Conservation (phyloP, 108 stramenopile genomes). For the Fragilariopsis cylindrus region DNA sequence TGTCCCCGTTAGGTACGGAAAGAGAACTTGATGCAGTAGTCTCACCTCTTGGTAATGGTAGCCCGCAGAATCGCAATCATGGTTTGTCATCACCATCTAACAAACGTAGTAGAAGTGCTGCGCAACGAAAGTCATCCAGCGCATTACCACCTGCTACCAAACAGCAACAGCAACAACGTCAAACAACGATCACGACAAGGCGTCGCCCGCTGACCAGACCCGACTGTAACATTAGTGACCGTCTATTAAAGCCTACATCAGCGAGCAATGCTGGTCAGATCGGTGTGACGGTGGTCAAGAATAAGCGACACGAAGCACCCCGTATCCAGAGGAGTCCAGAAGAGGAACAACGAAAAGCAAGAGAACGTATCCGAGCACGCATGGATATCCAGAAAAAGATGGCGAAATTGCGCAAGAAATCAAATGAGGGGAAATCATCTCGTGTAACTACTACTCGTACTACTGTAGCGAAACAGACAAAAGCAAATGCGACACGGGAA, state of each 20-base stretch:
- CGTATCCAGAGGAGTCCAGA: neutral
- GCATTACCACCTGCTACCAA: neutral
- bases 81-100: neutral
- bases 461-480: neutral
- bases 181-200: neutral
- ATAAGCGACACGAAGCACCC: neutral
- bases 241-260: neutral
- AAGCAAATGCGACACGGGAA: constrained; percentile 6
- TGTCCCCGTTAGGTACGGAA: constrained; percentile 1
- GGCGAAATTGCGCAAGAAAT: neutral
- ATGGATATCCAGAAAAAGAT: neutral
- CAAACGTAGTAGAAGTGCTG: neutral
- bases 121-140: neutral
- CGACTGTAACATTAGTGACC: neutral
- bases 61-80: no score
- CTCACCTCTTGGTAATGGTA: constrained; percentile 2
- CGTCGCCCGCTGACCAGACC: constrained; percentile 5
- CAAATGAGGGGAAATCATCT: no score
- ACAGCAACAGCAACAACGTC: neutral
- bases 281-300: neutral
- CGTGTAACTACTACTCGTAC: no score
- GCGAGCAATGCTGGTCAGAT: neutral
- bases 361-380: constrained; percentile 8
- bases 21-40: neutral
- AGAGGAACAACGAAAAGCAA: constrained; percentile 10